These are phyloP conservation scores for Hyphodiscus sp. DNA, from an alignment of 2,329 filamentous ascomycete species.

Conservation along the genomic window DNA sequence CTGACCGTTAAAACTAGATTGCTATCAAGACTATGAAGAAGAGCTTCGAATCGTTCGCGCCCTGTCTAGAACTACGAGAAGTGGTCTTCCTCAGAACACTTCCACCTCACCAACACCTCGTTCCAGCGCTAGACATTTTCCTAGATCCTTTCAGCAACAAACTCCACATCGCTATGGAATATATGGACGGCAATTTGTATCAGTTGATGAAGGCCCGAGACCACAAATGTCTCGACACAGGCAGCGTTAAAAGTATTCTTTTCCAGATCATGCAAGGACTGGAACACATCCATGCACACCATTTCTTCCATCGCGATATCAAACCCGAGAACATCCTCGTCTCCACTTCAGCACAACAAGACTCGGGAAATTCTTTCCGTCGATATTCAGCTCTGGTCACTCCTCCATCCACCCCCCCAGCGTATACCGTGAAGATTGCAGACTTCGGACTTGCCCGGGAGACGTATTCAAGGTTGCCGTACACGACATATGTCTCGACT, in stretches of 20 bases:
- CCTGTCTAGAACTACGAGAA: conserved; percentile 89
- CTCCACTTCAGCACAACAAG: conserved; percentile 69
- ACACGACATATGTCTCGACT: conserved; percentile 97
- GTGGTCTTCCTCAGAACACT: conserved; percentile 93
- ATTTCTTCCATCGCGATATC: conserved; percentile 98
- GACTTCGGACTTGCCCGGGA: conserved; percentile 97
- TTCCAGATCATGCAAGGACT: conserved; percentile 95
- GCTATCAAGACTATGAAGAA: conserved; percentile 99
- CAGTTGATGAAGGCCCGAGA: conserved; percentile 98
- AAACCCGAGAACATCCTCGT: conserved; percentile 99
- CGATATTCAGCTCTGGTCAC: conserved; percentile 91
- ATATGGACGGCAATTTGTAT: conserved; percentile 99
- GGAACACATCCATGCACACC: conserved; percentile 93
- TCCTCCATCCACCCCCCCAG: conserved; percentile 86
- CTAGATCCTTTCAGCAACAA: conserved; percentile 94
- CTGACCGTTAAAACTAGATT: conserved; percentile 51
- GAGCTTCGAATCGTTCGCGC: conserved; percentile 85
- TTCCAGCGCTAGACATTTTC: conserved; percentile 97
- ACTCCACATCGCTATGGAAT: conserved; percentile 97
- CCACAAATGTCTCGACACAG: conserved; percentile 85
- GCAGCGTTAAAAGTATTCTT: conserved; percentile 93
- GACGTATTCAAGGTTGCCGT: conserved; percentile 91
- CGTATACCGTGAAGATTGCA: conserved; percentile 96
- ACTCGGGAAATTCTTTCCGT: conserved; percentile 78
- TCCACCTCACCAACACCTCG: conserved; percentile 81